Conservation (phyloP, 2,329 filamentous ascomycete genomes). For the Zasmidium citrigriseum region DNA sequence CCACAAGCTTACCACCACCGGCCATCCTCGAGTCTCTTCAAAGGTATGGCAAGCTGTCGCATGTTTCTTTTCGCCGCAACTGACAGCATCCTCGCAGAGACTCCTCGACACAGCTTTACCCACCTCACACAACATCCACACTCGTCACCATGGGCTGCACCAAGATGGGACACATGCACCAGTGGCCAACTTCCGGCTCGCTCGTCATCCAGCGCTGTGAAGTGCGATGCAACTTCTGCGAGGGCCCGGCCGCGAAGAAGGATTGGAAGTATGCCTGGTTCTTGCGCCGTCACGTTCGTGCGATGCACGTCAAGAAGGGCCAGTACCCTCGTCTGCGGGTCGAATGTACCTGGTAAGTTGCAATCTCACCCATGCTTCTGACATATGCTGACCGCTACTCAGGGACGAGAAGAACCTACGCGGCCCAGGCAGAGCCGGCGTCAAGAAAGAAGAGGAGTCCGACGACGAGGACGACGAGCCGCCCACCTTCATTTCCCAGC, state of each 20-base stretch:
- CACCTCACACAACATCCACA: not conserved
- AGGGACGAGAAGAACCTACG: slow-evolving; percentile 5
- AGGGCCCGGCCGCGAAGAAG: slow-evolving; percentile 15
- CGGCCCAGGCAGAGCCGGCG: not conserved
- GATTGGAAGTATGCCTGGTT: slow-evolving; percentile 32
- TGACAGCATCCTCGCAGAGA: not conserved
- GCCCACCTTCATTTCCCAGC: not conserved
- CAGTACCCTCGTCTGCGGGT: slow-evolving; percentile 20
- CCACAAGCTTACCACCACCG: not conserved
- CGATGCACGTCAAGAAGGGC: slow-evolving; percentile 23
- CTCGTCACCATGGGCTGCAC: slow-evolving; percentile 28
- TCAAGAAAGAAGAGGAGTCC: not conserved
- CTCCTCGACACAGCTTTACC: not conserved
- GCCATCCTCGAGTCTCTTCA: not conserved
- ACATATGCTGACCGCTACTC: not conserved
- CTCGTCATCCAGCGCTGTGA: slow-evolving; percentile 32
- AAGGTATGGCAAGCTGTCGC: not conserved
- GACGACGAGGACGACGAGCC: not conserved
- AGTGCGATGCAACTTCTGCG: slow-evolving; percentile 29
- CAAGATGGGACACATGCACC: slow-evolving; percentile 27
- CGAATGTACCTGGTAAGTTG: slow-evolving; percentile 23
- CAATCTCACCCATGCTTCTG: not conserved
- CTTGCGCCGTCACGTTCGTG: slow-evolving; percentile 30
- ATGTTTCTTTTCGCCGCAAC: no score
- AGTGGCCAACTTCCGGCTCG: slow-evolving; percentile 26